Evolutionary conservation across 345 rosid genomes (phyloP), one percentile per base, ranked within the genome.

Genomic region (Chamaenerion angustifolium): DNA sequence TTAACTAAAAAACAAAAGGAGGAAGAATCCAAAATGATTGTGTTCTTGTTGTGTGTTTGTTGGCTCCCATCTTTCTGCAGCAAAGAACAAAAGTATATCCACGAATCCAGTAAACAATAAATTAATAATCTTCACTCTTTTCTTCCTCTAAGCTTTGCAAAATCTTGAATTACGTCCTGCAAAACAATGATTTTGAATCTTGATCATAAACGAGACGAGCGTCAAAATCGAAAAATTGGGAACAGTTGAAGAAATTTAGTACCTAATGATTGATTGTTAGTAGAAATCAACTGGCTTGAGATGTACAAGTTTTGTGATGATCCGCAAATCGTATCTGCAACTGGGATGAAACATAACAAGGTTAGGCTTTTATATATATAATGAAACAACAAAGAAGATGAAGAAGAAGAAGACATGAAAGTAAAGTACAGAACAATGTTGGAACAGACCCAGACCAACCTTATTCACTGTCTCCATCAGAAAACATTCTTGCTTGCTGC

Each of bases 381-480:
- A 31, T 4, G 7, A 31, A 31, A 8, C 3, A 31, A 31, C 8
- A 3, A 31, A 3, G 37, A 31, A 31, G 8, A 31, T 42, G 52
- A 44, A 71, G 53, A 44, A 62, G 66, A 58, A 46, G 49, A 60
- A 73, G 49, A 21, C 25, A 58, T 45, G 37, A 0, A 21, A 2
- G 25, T 23, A 23, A 23, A 5, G 5, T 23, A 2, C 2, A 23
- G 5, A 5, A 23, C 27, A 31, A 5, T 31, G 37, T 31, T 31
- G 37, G 37, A 31, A 31, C 37, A 31, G 37, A 31, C 6, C 6
- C 37, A 31, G 37, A 31, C 37, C 8, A 66, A 83, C 94, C 78
- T 78, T 79, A 79, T 67, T 70, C 25, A 70, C 71, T 67, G 71
- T 70, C n/a, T n/a, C n/a, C n/a, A n/a, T n/a, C n/a, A n/a, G n/a